phyloP scores from a whole-genome alignment of 2,329 filamentous ascomycete genomes.

The Cordyceps fumosorosea region DNA sequence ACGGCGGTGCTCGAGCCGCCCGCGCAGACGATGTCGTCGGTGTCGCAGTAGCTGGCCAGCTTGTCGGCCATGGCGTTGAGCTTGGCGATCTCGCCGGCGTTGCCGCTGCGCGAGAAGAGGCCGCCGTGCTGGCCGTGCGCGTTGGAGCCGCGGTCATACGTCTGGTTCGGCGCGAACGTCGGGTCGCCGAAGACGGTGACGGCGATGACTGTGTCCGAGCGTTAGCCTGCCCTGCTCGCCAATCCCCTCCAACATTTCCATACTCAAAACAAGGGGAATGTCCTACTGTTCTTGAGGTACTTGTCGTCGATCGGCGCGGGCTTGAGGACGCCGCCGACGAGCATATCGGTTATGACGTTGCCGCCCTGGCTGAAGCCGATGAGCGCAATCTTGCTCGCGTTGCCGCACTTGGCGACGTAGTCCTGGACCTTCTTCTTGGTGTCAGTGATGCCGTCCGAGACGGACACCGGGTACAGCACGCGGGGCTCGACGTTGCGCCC shows the following conservation, averaged over 20 bases:
- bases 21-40: constrained; percentile 10
- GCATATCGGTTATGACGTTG: constrained; percentile 14
- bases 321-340: constrained; percentile 14
- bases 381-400: constrained; percentile 10
- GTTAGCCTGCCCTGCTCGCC: no score
- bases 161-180: constrained; percentile 13
- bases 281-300: constrained; percentile 13
- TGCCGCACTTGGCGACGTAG: constrained; percentile 13
- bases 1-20: constrained; percentile 3
- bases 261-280: background rate
- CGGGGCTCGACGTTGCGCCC: background rate
- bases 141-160: constrained; percentile 12
- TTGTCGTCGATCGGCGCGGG: constrained; percentile 11
- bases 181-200: constrained; percentile 15
- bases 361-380: constrained; percentile 15
- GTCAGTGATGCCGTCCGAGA: constrained; percentile 12
- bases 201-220: constrained; percentile 3
- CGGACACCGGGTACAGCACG: constrained; percentile 11
- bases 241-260: background rate
- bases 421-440: constrained; percentile 12
- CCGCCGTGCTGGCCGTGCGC: constrained; percentile 3
- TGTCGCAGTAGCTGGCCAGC: constrained; percentile 14
- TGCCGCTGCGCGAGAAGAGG: constrained; percentile 11
- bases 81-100: constrained; percentile 11
- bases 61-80: constrained; percentile 10